Base-by-base conservation (phyloP, 345 rosid genomes). In the Euphorbia peplus region DNA sequence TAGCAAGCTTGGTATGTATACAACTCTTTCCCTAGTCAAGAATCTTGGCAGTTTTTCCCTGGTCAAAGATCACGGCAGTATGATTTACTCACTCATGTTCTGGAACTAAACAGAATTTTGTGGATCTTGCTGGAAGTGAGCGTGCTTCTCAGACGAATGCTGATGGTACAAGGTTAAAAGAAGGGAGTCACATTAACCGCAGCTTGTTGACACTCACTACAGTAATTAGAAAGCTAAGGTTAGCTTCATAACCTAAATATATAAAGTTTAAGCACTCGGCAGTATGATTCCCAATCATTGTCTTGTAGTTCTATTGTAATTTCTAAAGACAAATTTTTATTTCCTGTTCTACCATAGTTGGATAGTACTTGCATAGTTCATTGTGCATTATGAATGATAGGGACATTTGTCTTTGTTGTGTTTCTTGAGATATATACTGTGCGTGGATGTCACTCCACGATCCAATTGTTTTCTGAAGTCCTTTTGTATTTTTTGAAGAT, bases 61-160 rank as follows among this genome's bases (percentile, higher is more conserved):
- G 42, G 71, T 71, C 71, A 56, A 30, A 44, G 41, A 67, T 64
- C 32, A 53, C 70, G 29, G 35, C 7, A 7, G 50, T 42, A 51
- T 16, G 8, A 50, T 52, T 37, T 13, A 67, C 59, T 70, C 51
- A 70, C 56, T 63, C 53, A 66, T 25, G 30, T 7, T 52, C 59
- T 57, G 19, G 48, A 79, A 73, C 39, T 67, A 61, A 75, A 69
- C 87, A 92, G 98, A 93, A 93, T 81, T 92, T 93, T 54, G 98
- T 93, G 72, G 98, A 93, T 81, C 97, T 93, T 63, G 98, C 98
- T 75, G 98, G 98, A 75, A 93, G 98, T 72, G 98, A 93, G 72
- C 97, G 97, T 67, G 91, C 83, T 59, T 82, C 86, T 69, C 96
- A 89, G 79, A 93, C 98, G 75, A 87, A 89, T 62, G 86, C 96